A percentile compares a stretch with the other conserved stretches of the same genome.
These are phyloP conservation scores for Didymella segeticola DNA, from an alignment of 2,329 filamentous ascomycete genomes.

Conservation along the genomic window DNA sequence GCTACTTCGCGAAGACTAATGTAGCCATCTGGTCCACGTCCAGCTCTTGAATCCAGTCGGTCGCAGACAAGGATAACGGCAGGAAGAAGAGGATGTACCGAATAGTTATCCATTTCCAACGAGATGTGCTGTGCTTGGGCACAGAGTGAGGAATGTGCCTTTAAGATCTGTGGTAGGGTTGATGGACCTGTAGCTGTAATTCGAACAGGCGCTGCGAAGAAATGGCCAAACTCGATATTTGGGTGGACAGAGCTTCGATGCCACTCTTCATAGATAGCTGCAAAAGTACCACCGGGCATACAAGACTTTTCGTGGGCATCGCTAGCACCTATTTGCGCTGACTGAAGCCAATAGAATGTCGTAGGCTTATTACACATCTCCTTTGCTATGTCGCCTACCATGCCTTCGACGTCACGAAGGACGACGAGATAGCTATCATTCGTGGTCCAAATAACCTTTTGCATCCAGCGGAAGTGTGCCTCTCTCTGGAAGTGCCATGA, in stretches of 20 bases:
- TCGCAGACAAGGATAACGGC: conserved; percentile 21
- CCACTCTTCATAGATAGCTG: conserved; percentile 22
- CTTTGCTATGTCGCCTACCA: conserved; percentile 14
- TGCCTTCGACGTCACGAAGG: conserved; percentile 15
- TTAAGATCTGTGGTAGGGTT: conserved; percentile 13
- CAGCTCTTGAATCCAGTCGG: conserved; percentile 7
- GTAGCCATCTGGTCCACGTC: conserved; percentile 12
- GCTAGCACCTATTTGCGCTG: conserved; percentile 13
- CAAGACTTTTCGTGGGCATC: conserved; percentile 5
- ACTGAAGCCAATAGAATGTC: conserved; percentile 20
- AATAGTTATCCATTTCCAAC: conserved; percentile 17
- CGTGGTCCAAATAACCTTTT: conserved; percentile 13
- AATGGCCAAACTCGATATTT: conserved; percentile 25
- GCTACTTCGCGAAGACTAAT: conserved; percentile 22
- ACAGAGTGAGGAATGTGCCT: conserved; percentile 19
- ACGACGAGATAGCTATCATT: conserved; percentile 7
- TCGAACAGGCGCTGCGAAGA: conserved; percentile 20
- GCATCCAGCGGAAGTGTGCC: conserved; percentile 16
- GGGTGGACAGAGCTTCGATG: conserved; percentile 9
- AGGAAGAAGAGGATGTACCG: conserved; percentile 17
- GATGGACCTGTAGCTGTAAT: conserved; percentile 18
- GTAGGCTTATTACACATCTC: conserved; percentile 24
- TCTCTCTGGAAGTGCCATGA: conserved; percentile 23
- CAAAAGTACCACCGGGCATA: conserved; percentile 15
- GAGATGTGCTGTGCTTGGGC: conserved; percentile 14